Base-by-base conservation (phyloP, 768 basidiomycete species). In the Pisolithus marmoratus region DNA sequence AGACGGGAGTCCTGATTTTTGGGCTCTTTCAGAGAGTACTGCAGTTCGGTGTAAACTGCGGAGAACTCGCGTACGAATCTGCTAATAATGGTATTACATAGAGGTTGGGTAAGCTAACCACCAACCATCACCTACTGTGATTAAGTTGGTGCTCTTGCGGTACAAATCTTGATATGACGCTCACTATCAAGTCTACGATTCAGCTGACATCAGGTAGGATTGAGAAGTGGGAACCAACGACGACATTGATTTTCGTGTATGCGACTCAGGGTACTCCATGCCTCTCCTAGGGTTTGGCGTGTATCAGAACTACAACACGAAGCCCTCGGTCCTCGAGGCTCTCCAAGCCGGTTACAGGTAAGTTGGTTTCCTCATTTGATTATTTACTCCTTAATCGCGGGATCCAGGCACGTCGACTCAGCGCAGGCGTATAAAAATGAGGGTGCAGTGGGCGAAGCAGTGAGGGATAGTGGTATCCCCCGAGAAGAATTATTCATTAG, bases 371-470 rank as follows among this genome's bases (percentile, higher is more conserved):
- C 36, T 44, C 38, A 14, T 24, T 22, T 27, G 29, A 19, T 22
- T 11, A 36, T 19, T 20, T 15, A 12, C 23, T 47, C 42, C n/a
- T 5, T 37, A 26, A 23, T 20, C 8, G 34, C 34, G n/a, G 40
- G n/a, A 42, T 38, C 4, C 50, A 87, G 87, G 50, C 89, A 87
- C 52, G 70, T 90, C 40, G 89, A 90, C 64, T 79, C 84, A 1
- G 89, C 89, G 1, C 84, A 84, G 55, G 70, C 73, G 34, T 90
- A 90, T 63, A 70, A 68, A 51, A 87, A 87, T 54, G 85, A 88
- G 62, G 74, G 73, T 3, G 72, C 72, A 8, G 85, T 87, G 14
- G 83, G 81, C 1, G 72, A 77, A 24, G 84, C 83, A 2, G 63
- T 85, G 22, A 70, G 71, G 52, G 81, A 81, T 49, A 81, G 78